Conservation (phyloP, 2,329 filamentous ascomycete genomes). For the Pseudonectria buxi region DNA sequence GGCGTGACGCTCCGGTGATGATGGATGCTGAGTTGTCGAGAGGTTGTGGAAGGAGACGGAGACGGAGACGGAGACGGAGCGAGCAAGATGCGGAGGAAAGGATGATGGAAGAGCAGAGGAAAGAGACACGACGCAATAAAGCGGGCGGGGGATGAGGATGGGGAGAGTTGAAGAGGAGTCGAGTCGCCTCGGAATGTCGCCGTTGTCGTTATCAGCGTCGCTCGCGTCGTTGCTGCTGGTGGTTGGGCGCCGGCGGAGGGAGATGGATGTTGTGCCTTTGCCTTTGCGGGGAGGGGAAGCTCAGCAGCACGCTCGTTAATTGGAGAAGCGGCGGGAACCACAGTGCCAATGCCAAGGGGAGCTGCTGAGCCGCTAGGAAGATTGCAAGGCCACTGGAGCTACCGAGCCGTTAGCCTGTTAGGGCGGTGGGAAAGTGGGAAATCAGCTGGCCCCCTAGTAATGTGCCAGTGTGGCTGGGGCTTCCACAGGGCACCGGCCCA, state of each 20-base stretch:
- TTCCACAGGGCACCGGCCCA: too few relatives aligned
- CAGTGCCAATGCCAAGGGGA: slow-evolving; percentile 4
- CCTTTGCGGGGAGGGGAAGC: slow-evolving; percentile 20
- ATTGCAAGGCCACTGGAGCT: too few relatives aligned
- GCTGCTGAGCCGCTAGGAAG: too few relatives aligned
- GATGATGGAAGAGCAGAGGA: neutral
- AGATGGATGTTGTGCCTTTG: slow-evolving; percentile 16
- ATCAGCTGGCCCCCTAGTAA: too few relatives aligned
- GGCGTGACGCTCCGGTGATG: too few relatives aligned
- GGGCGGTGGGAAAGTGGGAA: too few relatives aligned
- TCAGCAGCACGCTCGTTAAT: slow-evolving; percentile 17
- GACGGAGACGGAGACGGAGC: slow-evolving; percentile 1
- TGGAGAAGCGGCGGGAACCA: slow-evolving; percentile 12
- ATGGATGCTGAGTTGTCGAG: too few relatives aligned
- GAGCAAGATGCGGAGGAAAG: slow-evolving; percentile 7
- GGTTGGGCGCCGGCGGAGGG: slow-evolving; percentile 18
- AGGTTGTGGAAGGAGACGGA: too few relatives aligned
- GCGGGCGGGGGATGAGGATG: slow-evolving; percentile 12
- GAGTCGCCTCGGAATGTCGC: neutral
- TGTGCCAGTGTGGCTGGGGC: too few relatives aligned
- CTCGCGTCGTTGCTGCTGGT: slow-evolving; percentile 14
- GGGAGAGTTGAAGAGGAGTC: slow-evolving; percentile 7
- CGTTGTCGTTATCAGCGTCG: slow-evolving; percentile 2
- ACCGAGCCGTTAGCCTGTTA: too few relatives aligned
- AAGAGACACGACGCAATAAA: neutral